These are phyloP conservation scores for Phytophthora palmivora DNA, from an alignment of 352 stramenopile genomes.

Conservation along the genomic window DNA sequence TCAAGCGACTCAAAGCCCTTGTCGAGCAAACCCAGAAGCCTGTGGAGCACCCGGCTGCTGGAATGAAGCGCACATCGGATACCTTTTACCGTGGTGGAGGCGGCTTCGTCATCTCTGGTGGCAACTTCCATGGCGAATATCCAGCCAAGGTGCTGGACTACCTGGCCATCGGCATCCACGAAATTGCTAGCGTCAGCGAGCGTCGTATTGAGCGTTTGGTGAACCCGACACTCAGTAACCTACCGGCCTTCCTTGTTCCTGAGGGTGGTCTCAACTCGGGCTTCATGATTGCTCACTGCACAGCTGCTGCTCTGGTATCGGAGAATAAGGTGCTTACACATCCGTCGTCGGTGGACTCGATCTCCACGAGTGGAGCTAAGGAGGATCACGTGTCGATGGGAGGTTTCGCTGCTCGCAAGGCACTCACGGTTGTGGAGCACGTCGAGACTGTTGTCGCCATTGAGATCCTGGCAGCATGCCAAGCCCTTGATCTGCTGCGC, in stretches of 20 bases:
- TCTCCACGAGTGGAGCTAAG: constrained; percentile 89
- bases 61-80: constrained; percentile 83
- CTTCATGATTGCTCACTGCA: constrained; percentile 94
- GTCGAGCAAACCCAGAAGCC: constrained; percentile 57
- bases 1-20: constrained; percentile 68
- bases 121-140: constrained; percentile 93
- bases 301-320: constrained; percentile 82
- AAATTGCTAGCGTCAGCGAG: constrained; percentile 88
- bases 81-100: constrained; percentile 82
- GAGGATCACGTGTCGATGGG: constrained; percentile 93
- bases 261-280: constrained; percentile 89
- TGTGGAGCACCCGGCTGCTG: constrained; percentile 47
- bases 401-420: constrained; percentile 85
- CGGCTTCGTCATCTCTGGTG: constrained; percentile 89
- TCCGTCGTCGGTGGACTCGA: constrained; percentile 88
- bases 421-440: constrained; percentile 85
- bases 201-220: constrained; percentile 88
- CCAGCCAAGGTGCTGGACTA: constrained; percentile 91
- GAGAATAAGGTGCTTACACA: constrained; percentile 93
- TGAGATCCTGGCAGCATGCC: constrained; percentile 87
- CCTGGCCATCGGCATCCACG: constrained; percentile 88
- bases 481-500: constrained; percentile 88
- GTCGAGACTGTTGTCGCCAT: constrained; percentile 90
- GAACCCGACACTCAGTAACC: constrained; percentile 87
- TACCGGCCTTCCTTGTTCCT: constrained; percentile 87